phyloP scores from a whole-genome alignment of 2,329 filamentous ascomycete species.

The Claviceps arundinis region DNA sequence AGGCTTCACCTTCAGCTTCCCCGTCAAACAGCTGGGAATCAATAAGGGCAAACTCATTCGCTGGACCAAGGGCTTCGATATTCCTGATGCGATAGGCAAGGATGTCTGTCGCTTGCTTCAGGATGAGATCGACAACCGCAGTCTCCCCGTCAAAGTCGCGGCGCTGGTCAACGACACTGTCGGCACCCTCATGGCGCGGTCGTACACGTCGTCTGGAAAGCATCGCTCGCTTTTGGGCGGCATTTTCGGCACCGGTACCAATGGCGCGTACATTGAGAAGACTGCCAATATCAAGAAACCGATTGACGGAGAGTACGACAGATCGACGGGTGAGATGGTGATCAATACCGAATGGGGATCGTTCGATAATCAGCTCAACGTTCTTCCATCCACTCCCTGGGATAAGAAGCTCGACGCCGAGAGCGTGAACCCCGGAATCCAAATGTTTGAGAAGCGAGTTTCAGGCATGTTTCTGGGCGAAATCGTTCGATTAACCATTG shows the following conservation, averaged over 20 bases:
- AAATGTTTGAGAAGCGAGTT: constrained; percentile 98
- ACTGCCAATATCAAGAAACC: constrained; percentile 71
- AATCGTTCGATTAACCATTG: constrained; percentile 66
- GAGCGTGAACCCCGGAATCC: constrained; percentile 82
- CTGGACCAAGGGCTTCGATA: constrained; percentile 98
- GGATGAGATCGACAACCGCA: constrained; percentile 71
- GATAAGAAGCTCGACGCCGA: constrained; percentile 66
- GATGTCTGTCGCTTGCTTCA: constrained; percentile 90
- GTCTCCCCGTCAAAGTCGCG: constrained; percentile 84
- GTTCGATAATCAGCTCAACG: constrained; percentile 86
- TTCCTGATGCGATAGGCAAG: constrained; percentile 83
- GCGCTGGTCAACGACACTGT: constrained; percentile 97
- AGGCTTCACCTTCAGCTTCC: constrained; percentile 98
- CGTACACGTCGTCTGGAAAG: constrained; percentile 84
- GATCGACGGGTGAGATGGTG: constrained; percentile 82
- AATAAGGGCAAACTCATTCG: constrained; percentile 90
- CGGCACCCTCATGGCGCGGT: constrained; percentile 92
- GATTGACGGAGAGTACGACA: constrained; percentile 57
- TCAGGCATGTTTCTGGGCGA: constrained; percentile 98
- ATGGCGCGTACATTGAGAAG: constrained; percentile 95
- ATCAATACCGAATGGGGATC: constrained; percentile 98
- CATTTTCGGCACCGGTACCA: constrained; percentile 95
- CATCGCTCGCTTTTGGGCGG: constrained; percentile 80
- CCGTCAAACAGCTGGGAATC: constrained; percentile 84
- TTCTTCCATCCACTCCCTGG: constrained; percentile 75